Percentiles rank a stretch among this genome's conserved stretches.
These are phyloP conservation scores for Rhodosporidiobolus sp. DNA, from an alignment of 768 basidiomycete species.

Conservation along the genomic window DNA sequence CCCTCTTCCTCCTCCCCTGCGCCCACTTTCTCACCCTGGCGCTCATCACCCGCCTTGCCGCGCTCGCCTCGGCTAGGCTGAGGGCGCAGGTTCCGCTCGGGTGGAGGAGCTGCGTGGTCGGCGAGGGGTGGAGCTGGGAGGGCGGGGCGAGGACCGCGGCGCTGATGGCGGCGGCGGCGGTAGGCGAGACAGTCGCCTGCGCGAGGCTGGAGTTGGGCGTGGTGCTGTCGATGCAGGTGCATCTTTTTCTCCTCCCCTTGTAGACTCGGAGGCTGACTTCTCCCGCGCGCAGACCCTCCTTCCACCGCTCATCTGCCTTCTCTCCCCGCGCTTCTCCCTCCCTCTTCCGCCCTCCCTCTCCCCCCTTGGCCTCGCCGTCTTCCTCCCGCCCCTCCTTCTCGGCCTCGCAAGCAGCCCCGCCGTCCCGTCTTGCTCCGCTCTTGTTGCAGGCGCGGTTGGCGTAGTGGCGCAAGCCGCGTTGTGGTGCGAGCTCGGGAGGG, in stretches of 20 bases:
- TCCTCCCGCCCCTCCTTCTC: not conserved
- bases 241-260: not conserved
- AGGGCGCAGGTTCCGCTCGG: not conserved
- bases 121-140: not conserved
- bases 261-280: too few relatives aligned
- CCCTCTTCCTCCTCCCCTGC: not conserved
- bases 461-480: not conserved
- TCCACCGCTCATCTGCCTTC: not conserved
- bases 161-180: not conserved
- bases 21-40: not conserved
- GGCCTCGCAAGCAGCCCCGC: not conserved
- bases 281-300: not conserved
- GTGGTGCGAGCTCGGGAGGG: not conserved
- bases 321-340: not conserved
- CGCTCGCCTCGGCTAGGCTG: not conserved
- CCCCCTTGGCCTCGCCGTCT: not conserved
- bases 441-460: not conserved
- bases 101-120: not conserved
- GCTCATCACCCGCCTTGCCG: not conserved
- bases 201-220: not conserved
- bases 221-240: slow-evolving; percentile 1
- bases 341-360: not conserved
- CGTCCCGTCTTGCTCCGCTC: not conserved
- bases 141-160: not conserved
- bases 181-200: not conserved